Conservation (phyloP, 331 rosid species). For the Spiraea crenata region DNA sequence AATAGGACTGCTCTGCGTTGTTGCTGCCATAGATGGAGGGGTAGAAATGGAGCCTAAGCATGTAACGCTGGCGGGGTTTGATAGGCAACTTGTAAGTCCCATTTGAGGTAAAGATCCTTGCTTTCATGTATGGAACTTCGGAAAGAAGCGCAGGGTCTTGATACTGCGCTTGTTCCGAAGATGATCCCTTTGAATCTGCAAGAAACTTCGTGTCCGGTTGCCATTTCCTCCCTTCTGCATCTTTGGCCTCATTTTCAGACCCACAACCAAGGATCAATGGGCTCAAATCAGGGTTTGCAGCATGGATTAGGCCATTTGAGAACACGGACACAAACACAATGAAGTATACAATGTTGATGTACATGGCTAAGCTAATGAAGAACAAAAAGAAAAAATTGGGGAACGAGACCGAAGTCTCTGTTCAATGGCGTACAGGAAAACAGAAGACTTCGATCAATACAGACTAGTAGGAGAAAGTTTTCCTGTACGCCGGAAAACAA, state of each 20-base stretch:
- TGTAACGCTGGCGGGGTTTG: conserved; percentile 44
- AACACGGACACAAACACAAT: conserved; percentile 26
- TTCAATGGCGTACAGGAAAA: conserved; percentile 79
- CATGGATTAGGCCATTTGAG: conserved; percentile 29
- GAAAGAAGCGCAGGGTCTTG: conserved; percentile 77
- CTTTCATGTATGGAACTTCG: conserved; percentile 75
- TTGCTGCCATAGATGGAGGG: conserved; percentile 55
- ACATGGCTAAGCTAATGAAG: conserved; percentile 35
- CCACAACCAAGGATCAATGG: conserved; percentile 71
- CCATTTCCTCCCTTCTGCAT: conserved; percentile 69
- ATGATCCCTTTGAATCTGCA: conserved; percentile 27
- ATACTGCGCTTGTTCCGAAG: conserved; percentile 43
- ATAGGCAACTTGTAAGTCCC: conserved; percentile 58
- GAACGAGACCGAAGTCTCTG: background rate
- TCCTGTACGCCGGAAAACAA: conserved; percentile 60
- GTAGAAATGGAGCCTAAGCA: conserved; percentile 86
- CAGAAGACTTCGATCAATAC: conserved; percentile 9
- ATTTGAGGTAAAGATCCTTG: conserved; percentile 57
- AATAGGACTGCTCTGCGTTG: conserved; percentile 48
- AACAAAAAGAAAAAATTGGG: background rate
- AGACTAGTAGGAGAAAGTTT: conserved; percentile 8
- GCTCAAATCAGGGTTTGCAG: conserved; percentile 16
- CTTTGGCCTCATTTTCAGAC: conserved; percentile 35
- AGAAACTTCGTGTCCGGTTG: conserved; percentile 54
- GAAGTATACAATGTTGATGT: conserved; percentile 22